Percentiles rank a stretch among this genome's conserved stretches.
Evolutionary conservation across 2,329 filamentous ascomycete species (phyloP).

Genomic region (Pseudogymnoascus sp.): DNA sequence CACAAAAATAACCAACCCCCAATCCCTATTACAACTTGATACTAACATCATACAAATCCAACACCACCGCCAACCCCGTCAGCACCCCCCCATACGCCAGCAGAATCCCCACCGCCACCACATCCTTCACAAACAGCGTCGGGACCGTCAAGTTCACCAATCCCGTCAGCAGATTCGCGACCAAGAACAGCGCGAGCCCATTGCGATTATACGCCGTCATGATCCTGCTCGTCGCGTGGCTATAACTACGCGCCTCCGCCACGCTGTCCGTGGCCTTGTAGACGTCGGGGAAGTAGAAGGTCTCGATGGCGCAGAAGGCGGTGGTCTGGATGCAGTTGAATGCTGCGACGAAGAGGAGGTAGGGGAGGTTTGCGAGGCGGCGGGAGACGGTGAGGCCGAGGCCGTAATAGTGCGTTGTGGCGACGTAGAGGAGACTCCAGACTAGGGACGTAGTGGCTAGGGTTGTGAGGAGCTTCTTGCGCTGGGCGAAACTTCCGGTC

Average conservation of each 20-base stretch:
- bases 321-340: slow-evolving; percentile 83
- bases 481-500: slow-evolving; percentile 36
- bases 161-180: slow-evolving; percentile 85
- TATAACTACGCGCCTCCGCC: slow-evolving; percentile 55
- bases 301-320: slow-evolving; percentile 70
- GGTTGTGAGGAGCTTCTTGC: slow-evolving; percentile 51
- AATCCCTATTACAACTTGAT: slow-evolving; percentile 53
- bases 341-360: slow-evolving; percentile 84
- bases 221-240: slow-evolving; percentile 69
- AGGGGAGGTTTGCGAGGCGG: slow-evolving; percentile 84
- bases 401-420: slow-evolving; percentile 65
- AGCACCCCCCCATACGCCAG: slow-evolving; percentile 62
- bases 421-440: slow-evolving; percentile 63
- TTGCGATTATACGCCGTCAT: slow-evolving; percentile 81
- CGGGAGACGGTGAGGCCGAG: slow-evolving; percentile 73
- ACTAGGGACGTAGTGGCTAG: slow-evolving; percentile 56
- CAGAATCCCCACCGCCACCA: slow-evolving; percentile 64
- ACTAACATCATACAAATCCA: slow-evolving; percentile 59
- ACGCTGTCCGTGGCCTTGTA: slow-evolving; percentile 48
- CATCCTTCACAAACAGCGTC: slow-evolving; percentile 63
- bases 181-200: slow-evolving; percentile 73
- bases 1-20: neutral
- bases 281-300: slow-evolving; percentile 64
- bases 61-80: slow-evolving; percentile 56
- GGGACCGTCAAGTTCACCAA: slow-evolving; percentile 79